Evolutionary conservation across 192 early-diverging fungal species (phyloP), one percentile per base, ranked within the genome.

Genomic region (Coemansia sp.): DNA sequence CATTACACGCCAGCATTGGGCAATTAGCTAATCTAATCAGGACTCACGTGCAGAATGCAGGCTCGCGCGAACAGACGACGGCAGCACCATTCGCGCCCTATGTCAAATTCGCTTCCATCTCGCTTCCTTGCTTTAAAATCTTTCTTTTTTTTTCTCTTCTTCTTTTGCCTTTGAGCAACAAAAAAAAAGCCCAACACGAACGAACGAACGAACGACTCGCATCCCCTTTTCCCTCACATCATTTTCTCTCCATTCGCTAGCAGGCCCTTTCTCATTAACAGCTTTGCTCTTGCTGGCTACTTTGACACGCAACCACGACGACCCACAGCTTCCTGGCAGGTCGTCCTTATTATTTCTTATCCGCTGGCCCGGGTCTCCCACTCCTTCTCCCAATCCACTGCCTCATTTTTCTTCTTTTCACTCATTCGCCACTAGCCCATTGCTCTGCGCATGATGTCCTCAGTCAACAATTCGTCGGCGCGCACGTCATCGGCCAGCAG

Each of bases 371-470:
- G 46, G 46, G 46, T n/a, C n/a, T n/a, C n/a, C n/a, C 22, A 25
- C 43, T 45, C 43, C 19, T 5, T 27, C n/a, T n/a, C n/a, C 5
- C 41, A 43, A 19, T 6, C 17, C 41, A n/a, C 17, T 49, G 8
- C 24, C 6, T 31, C 15, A 31, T 17, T 31, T 11, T 24, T 25
- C 4, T 27, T 31, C 29, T 10, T 31, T 14, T 53, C 25, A 27
- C 15, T 15, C 49, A 53, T 5, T 14, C 49, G n/a, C n/a, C n/a
- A n/a, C n/a, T n/a, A n/a, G n/a, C n/a, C n/a, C n/a, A n/a, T n/a
- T n/a, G 29, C 24, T 53, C 27, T 29, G 49, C 27, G 49, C 65
- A 72, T 79, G 71, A 79, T 79, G 76, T 73, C 76, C 57, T 67
- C 63, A 22, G 68, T 64, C 64, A 64, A 58, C 20, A 43, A 67